A percentile compares a stretch with the other conserved stretches of the same genome.
These are phyloP conservation scores for Acer negundo DNA, from an alignment of 345 rosid species.

Conservation along the genomic window DNA sequence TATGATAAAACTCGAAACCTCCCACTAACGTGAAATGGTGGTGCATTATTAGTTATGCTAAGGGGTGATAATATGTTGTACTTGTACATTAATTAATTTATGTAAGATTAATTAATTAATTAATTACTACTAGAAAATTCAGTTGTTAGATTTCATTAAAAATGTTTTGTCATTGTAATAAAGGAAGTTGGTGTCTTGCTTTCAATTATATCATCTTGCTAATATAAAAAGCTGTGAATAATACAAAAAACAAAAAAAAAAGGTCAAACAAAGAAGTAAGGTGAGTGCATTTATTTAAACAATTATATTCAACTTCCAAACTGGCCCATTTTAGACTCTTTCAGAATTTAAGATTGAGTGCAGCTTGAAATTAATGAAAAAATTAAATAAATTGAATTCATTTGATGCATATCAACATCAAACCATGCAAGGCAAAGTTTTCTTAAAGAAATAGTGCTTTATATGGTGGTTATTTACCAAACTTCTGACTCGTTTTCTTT, in stretches of 20 bases:
- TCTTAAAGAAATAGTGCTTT: too few relatives aligned
- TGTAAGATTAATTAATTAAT: neutral
- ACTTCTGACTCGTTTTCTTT: too few relatives aligned
- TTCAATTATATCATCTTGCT: constrained; percentile 2
- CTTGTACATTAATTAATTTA: too few relatives aligned
- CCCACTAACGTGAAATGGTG: too few relatives aligned
- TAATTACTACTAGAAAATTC: neutral
- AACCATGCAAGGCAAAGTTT: too few relatives aligned
- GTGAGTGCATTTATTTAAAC: constrained; percentile 17
- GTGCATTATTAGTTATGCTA: too few relatives aligned
- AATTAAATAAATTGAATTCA: neutral
- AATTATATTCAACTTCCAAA: constrained; percentile 7
- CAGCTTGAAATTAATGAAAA: neutral
- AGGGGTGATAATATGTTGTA: too few relatives aligned
- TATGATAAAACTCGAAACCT: too few relatives aligned
- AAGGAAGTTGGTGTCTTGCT: constrained; percentile 22
- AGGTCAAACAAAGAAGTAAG: neutral
- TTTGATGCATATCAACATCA: neutral
- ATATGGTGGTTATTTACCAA: too few relatives aligned
- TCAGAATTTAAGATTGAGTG: neutral
- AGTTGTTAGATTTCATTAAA: constrained; percentile 15
- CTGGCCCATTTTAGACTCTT: neutral
- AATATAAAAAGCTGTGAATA: neutral
- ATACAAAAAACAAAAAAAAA: neutral
- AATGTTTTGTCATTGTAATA: neutral